A percentile compares a stretch with the other conserved stretches of the same genome.
These are phyloP conservation scores for Stachybotrys echinatus DNA, from an alignment of 2,329 filamentous ascomycete species.

Conservation along the genomic window DNA sequence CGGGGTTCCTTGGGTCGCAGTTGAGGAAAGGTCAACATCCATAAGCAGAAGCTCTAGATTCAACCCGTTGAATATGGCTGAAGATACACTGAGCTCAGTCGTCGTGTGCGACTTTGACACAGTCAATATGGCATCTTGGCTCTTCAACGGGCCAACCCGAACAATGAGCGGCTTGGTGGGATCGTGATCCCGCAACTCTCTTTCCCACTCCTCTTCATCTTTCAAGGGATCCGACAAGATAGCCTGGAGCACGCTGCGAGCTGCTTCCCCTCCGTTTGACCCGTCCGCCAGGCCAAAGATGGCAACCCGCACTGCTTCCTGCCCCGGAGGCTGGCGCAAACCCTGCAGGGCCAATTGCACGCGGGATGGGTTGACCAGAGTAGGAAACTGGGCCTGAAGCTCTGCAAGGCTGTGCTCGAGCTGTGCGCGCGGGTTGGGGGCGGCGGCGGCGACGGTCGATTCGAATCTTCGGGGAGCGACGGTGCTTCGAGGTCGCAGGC, in stretches of 20 bases:
- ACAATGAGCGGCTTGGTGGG: conserved; percentile 56
- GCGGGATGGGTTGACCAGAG: conserved; percentile 62
- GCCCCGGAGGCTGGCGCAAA: conserved; percentile 48
- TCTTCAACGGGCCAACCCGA: conserved; percentile 36
- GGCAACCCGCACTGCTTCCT: conserved; percentile 54
- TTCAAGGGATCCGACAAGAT: conserved; percentile 66
- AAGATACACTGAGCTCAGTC: conserved; percentile 57
- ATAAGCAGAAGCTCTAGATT: conserved; percentile 61
- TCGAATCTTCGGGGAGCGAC: conserved; percentile 19
- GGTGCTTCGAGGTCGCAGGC: conserved; percentile 15
- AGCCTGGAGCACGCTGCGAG: conserved; percentile 62
- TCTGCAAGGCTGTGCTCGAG: conserved; percentile 54
- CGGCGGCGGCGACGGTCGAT: conserved; percentile 14
- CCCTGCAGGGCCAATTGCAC: conserved; percentile 67
- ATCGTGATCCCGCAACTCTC: conserved; percentile 48
- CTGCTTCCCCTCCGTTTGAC: conserved; percentile 37
- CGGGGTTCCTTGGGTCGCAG: conserved; percentile 16
- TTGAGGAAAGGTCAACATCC: conserved; percentile 32
- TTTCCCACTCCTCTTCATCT: conserved; percentile 61
- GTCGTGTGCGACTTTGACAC: conserved; percentile 34
- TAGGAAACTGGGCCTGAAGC: conserved; percentile 56
- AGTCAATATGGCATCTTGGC: conserved; percentile 20
- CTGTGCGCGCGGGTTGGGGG: conserved; percentile 38
- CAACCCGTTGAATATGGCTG: conserved; percentile 53
- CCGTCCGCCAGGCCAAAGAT: conserved; percentile 43